Evolutionary conservation across 768 basidiomycete species (phyloP).

Genomic region (Leucocoprinus sp.): DNA sequence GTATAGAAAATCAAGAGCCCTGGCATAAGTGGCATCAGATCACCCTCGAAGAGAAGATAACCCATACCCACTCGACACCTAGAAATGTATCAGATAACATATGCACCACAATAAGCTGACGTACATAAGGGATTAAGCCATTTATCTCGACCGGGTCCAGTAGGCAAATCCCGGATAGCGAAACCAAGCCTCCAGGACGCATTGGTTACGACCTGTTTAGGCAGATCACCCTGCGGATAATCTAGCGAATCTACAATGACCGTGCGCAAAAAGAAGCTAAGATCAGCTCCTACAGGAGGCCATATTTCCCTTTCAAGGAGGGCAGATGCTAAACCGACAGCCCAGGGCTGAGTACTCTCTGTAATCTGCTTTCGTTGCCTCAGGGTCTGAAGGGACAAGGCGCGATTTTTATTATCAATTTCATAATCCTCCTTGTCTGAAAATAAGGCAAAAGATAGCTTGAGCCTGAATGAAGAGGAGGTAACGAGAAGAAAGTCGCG

Average conservation of each 20-base stretch:
- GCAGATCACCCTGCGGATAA: slow-evolving; percentile 24
- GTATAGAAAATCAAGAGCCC: slow-evolving; percentile 84
- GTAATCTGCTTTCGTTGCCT: slow-evolving; percentile 24
- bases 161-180: slow-evolving; percentile 67
- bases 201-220: slow-evolving; percentile 24
- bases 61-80: slow-evolving; percentile 40
- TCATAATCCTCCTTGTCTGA: slow-evolving; percentile 57
- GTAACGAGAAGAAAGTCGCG: slow-evolving; percentile 72
- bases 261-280: slow-evolving; percentile 75
- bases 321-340: slow-evolving; percentile 65
- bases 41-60: neutral
- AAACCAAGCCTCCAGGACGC: slow-evolving; percentile 77
- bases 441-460: slow-evolving; percentile 67
- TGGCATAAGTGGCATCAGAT: slow-evolving; percentile 19
- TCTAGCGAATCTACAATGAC: slow-evolving; percentile 78
- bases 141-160: slow-evolving; percentile 54
- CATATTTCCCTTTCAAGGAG: slow-evolving; percentile 70
- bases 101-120: slow-evolving; percentile 20
- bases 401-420: slow-evolving; percentile 25
- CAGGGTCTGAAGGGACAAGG: slow-evolving; percentile 26
- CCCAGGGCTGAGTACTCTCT: slow-evolving; percentile 35
- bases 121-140: slow-evolving; percentile 80
- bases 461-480: slow-evolving; percentile 62
- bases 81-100: slow-evolving; percentile 4
- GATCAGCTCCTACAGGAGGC: slow-evolving; percentile 82